phyloP scores from a whole-genome alignment of 192 early-diverging fungal genomes.

The Powellomyces hirtus region DNA sequence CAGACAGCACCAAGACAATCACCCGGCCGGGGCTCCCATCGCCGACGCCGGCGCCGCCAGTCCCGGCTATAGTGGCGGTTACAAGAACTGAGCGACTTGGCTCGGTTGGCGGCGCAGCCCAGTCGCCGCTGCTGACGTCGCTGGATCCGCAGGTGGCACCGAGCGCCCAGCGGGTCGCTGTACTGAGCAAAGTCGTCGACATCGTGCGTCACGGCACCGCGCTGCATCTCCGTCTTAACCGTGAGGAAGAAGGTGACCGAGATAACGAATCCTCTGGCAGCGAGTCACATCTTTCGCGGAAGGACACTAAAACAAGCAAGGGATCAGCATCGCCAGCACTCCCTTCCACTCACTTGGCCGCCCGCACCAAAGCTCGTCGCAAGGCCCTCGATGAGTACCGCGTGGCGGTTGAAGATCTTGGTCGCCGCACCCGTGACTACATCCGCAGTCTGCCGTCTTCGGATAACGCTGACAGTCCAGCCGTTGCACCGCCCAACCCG shows the following conservation, averaged over 20 bases:
- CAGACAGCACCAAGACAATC: constrained; percentile 4
- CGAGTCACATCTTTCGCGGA: no score
- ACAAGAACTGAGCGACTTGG: background rate
- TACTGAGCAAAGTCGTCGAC: constrained; percentile 8
- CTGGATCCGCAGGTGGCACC: background rate
- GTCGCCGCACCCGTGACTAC: constrained; percentile 19
- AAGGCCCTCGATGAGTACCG: constrained; percentile 32
- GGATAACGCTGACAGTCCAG: background rate
- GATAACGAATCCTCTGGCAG: no score
- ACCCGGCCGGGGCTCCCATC: background rate
- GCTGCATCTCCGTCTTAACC: background rate
- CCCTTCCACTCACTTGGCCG: constrained; percentile 7
- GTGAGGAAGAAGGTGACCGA: background rate
- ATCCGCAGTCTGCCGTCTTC: background rate
- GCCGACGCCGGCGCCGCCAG: background rate
- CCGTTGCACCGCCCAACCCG: background rate
- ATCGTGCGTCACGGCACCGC: constrained; percentile 12
- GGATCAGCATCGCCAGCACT: background rate
- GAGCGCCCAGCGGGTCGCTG: background rate
- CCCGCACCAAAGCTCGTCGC: constrained; percentile 18
- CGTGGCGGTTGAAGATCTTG: constrained; percentile 16
- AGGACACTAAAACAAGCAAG: background rate
- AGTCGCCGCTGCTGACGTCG: constrained; percentile 1
- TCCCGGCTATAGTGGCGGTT: background rate
- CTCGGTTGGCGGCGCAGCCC: no score